Conservation (phyloP, 345 rosid genomes). For the Melaleuca quinquenervia region DNA sequence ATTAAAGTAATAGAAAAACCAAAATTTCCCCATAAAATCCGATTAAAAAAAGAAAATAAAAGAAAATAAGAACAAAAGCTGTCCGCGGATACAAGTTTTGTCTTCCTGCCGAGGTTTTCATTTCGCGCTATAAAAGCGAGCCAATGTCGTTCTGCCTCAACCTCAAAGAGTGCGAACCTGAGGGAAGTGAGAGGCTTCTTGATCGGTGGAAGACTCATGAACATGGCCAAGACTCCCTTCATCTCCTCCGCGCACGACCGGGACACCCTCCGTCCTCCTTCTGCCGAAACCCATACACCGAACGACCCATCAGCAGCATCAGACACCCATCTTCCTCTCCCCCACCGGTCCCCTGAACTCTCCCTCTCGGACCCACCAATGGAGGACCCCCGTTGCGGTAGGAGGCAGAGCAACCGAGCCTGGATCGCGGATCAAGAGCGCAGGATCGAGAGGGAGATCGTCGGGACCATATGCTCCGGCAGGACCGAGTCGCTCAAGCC, state of each 20-base stretch:
- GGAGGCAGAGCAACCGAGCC: not conserved
- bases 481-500: conserved; percentile 60
- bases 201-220: not conserved
- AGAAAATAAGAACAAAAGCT: too few relatives aligned
- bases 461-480: conserved; percentile 57
- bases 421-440: conserved; percentile 66
- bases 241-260: not conserved
- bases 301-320: not conserved
- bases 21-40: too few relatives aligned
- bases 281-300: not conserved
- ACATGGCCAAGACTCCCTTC: not conserved
- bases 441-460: conserved; percentile 67
- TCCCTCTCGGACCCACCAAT: not conserved
- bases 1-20: too few relatives aligned
- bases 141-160: not conserved
- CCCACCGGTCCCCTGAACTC: not conserved
- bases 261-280: not conserved
- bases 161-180: not conserved
- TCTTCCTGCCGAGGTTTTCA: too few relatives aligned
- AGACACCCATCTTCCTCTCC: not conserved
- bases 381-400: not conserved
- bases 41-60: too few relatives aligned
- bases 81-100: too few relatives aligned
- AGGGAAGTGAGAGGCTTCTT: not conserved
- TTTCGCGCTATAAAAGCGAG: not conserved